Percentiles rank a stretch among this genome's conserved stretches.
Conservation (phyloP, 352 stramenopile species). For the Plasmopara muralis region DNA sequence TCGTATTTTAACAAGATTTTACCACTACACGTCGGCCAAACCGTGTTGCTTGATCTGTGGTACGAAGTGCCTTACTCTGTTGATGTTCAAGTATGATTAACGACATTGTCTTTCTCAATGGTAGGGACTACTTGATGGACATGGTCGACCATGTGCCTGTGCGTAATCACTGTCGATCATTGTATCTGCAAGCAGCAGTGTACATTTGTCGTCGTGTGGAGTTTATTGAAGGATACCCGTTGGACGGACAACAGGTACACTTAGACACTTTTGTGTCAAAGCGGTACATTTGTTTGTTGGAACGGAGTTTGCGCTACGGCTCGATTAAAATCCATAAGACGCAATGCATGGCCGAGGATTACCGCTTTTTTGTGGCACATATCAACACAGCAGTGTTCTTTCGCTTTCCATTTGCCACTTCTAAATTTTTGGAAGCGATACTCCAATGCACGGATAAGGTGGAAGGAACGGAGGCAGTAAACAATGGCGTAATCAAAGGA, state of each 20-base stretch:
- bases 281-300: constrained; percentile 54
- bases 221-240: constrained; percentile 59
- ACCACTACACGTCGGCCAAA: constrained; percentile 56
- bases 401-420: constrained; percentile 46
- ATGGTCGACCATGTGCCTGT: constrained; percentile 73
- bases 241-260: constrained; percentile 49
- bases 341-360: constrained; percentile 61
- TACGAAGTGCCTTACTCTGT: constrained; percentile 11
- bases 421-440: constrained; percentile 45
- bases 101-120: background rate
- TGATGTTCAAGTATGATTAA: background rate
- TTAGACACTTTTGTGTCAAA: constrained; percentile 47
- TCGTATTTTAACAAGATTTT: constrained; percentile 75
- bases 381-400: constrained; percentile 64
- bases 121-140: constrained; percentile 73
- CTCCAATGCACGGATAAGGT: constrained; percentile 51
- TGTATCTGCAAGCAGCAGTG: constrained; percentile 62
- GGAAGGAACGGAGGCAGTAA: constrained; percentile 20
- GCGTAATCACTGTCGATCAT: constrained; percentile 55
- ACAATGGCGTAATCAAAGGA: constrained; percentile 7
- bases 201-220: constrained; percentile 76
- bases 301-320: constrained; percentile 52
- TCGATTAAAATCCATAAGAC: constrained; percentile 57
- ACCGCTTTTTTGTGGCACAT: constrained; percentile 66
- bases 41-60: constrained; percentile 68